Conservation (phyloP, 306 rosid species). For the Lathyrus oleraceus region DNA sequence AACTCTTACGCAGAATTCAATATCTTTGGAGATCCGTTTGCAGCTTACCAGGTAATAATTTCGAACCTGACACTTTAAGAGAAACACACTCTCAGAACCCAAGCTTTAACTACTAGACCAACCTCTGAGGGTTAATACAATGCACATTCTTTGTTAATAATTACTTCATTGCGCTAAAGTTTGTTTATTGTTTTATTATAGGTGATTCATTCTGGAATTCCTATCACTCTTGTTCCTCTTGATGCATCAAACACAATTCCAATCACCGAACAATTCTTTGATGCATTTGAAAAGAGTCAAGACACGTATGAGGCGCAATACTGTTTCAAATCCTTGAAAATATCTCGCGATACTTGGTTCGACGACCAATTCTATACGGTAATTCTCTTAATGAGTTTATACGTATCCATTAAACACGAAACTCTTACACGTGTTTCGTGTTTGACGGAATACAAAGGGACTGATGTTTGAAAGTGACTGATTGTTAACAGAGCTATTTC, state of each 20-base stretch:
- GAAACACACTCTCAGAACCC: no score
- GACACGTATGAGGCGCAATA: slow-evolving; percentile 77
- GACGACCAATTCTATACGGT: slow-evolving; percentile 66
- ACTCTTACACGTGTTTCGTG: background rate
- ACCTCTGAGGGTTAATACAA: background rate
- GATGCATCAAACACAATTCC: slow-evolving; percentile 95
- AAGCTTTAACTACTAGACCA: no score
- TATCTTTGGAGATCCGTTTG: slow-evolving; percentile 88
- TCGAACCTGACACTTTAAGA: no score
- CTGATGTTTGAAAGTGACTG: slow-evolving; percentile 12
- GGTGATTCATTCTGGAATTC: slow-evolving; percentile 95
- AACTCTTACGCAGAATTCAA: slow-evolving; percentile 94
- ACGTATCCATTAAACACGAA: background rate
- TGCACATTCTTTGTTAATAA: background rate
- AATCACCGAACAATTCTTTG: slow-evolving; percentile 58
- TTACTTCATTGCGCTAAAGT: no score
- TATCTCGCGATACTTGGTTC: slow-evolving; percentile 78
- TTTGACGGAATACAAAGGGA: slow-evolving; percentile 21
- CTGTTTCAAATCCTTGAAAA: slow-evolving; percentile 76
- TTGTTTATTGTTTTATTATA: slow-evolving; percentile 26
- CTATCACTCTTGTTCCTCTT: slow-evolving; percentile 86
- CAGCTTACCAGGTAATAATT: slow-evolving; percentile 75
- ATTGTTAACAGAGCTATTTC: slow-evolving; percentile 67
- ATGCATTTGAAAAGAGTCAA: slow-evolving; percentile 62
- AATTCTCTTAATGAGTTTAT: slow-evolving; percentile 27